phyloP scores from a whole-genome alignment of 768 basidiomycete species.

The Lactarius akahatsu region DNA sequence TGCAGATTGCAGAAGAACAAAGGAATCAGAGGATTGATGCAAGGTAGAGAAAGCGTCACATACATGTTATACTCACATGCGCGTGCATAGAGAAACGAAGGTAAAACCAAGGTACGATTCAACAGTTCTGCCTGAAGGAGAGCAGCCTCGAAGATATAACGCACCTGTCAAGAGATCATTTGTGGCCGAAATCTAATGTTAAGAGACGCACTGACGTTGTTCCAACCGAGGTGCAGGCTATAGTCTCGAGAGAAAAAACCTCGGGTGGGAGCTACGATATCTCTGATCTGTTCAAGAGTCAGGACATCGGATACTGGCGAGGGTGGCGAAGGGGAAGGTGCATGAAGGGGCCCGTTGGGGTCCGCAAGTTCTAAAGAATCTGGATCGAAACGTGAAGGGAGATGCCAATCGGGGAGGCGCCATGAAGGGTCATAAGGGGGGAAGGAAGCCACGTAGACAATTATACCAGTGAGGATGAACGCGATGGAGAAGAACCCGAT shows the following conservation, averaged over 20 bases:
- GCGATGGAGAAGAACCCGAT: constrained; percentile 9
- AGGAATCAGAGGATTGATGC: not conserved
- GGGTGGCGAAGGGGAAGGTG: not conserved
- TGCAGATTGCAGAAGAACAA: constrained; percentile 15
- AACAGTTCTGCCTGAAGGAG: constrained; percentile 45
- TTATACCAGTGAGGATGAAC: constrained; percentile 9
- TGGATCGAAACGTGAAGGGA: not conserved
- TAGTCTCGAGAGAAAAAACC: constrained; percentile 48
- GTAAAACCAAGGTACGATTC: constrained; percentile 45
- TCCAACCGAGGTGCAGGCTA: constrained; percentile 47
- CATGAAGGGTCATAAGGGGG: not conserved
- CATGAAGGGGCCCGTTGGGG: not conserved
- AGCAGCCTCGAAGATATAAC: constrained; percentile 49
- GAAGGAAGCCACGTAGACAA: constrained; percentile 17
- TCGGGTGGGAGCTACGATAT: constrained; percentile 39
- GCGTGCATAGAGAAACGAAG: constrained; percentile 47
- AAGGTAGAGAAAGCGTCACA: constrained; percentile 26
- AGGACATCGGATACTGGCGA: constrained; percentile 22
- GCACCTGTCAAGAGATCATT: constrained; percentile 36
- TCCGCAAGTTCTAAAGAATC: not conserved
- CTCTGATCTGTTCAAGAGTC: constrained; percentile 37
- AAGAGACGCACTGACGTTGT: constrained; percentile 41
- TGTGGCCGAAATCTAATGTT: not conserved
- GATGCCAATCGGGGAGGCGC: not conserved
- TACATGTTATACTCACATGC: constrained; percentile 44